These are phyloP conservation scores for Russula lepida DNA, from an alignment of 768 basidiomycete species.

Conservation along the genomic window DNA sequence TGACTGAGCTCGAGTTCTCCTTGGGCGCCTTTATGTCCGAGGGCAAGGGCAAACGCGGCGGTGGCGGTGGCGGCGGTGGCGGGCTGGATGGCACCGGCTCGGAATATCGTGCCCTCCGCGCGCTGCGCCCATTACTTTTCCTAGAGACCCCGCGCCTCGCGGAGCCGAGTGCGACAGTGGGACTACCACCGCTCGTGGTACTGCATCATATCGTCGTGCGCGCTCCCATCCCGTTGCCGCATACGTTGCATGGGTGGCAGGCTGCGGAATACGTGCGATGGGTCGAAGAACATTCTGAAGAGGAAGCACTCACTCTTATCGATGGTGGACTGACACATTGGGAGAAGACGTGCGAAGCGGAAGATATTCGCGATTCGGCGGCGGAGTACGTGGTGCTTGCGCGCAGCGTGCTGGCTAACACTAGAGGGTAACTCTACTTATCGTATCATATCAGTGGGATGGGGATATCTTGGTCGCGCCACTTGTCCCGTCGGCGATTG, in stretches of 20 bases:
- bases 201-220: slow-evolving; percentile 89
- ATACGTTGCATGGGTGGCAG: slow-evolving; percentile 86
- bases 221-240: slow-evolving; percentile 78
- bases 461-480: too few species aligned
- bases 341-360: slow-evolving; percentile 62
- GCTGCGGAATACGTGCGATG: slow-evolving; percentile 95
- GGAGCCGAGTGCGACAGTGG: slow-evolving; percentile 55
- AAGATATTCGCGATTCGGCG: slow-evolving; percentile 36
- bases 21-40: slow-evolving; percentile 70
- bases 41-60: slow-evolving; percentile 45
- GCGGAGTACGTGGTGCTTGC: slow-evolving; percentile 62
- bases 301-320: slow-evolving; percentile 72
- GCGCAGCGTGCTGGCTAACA: slow-evolving; percentile 51
- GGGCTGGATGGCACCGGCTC: slow-evolving; percentile 72
- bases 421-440: slow-evolving; percentile 7
- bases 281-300: slow-evolving; percentile 83
- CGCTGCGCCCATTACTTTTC: slow-evolving; percentile 85
- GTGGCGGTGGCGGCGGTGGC: slow-evolving; percentile 38
- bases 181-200: slow-evolving; percentile 80
- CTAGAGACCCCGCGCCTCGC: slow-evolving; percentile 69
- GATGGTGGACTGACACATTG: slow-evolving; percentile 71
- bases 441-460: neutral
- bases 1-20: slow-evolving; percentile 94
- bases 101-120: slow-evolving; percentile 79
- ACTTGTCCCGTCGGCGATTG: neutral